Evolutionary conservation across 1,139 yeast species (phyloP).

Genomic region (Pichia sp.): DNA sequence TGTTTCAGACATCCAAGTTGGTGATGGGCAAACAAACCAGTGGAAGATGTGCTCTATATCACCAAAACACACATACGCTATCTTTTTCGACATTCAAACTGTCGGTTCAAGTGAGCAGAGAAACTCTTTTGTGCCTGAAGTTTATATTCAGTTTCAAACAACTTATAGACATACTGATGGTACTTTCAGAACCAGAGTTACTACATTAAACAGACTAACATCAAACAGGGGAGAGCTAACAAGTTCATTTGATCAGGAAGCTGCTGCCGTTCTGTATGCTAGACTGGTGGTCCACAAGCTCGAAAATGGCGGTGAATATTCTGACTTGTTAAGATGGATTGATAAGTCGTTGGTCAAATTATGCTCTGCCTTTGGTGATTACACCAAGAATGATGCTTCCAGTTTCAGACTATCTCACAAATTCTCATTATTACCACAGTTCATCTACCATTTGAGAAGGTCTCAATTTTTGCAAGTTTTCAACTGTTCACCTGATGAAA

Average conservation of each 20-base stretch:
- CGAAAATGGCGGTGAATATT: slow-evolving; percentile 50
- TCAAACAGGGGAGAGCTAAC: slow-evolving; percentile 35
- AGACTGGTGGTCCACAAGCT: slow-evolving; percentile 85
- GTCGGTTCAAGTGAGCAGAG: slow-evolving; percentile 35
- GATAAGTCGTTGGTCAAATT: slow-evolving; percentile 81
- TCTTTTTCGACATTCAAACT: slow-evolving; percentile 81
- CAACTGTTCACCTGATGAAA: slow-evolving; percentile 97
- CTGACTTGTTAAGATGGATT: slow-evolving; percentile 78
- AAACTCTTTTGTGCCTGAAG: slow-evolving; percentile 44
- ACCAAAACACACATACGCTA: slow-evolving; percentile 82
- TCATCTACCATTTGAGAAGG: slow-evolving; percentile 92
- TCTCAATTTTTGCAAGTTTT: slow-evolving; percentile 95
- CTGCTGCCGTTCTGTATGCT: slow-evolving; percentile 95
- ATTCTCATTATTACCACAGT: slow-evolving; percentile 88
- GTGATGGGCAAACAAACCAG: slow-evolving; percentile 85
- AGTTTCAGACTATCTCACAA: slow-evolving; percentile 76
- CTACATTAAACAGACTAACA: slow-evolving; percentile 50
- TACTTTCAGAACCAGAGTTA: slow-evolving; percentile 82
- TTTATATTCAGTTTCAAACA: slow-evolving; percentile 67
- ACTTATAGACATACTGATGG: slow-evolving; percentile 79
- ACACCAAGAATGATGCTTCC: slow-evolving; percentile 67
- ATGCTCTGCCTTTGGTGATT: slow-evolving; percentile 86
- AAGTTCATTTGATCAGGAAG: slow-evolving; percentile 92
- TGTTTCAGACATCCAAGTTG: slow-evolving; percentile 90
- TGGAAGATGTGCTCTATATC: slow-evolving; percentile 82